phyloP scores from a whole-genome alignment of 2,329 filamentous ascomycete species.

The Bisporella sp. region DNA sequence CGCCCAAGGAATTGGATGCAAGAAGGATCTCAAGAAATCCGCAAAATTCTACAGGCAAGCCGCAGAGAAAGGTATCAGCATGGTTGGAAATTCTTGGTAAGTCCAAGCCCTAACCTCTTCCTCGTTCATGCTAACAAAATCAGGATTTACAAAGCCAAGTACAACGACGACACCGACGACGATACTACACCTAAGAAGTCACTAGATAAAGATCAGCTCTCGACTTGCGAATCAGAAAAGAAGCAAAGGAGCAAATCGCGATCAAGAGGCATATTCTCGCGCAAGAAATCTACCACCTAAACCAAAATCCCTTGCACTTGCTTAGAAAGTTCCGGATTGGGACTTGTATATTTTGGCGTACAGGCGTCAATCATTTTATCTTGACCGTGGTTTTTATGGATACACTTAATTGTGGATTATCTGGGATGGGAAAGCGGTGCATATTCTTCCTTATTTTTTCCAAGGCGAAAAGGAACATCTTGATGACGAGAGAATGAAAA shows the following conservation, averaged over 20 bases:
- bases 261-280: not conserved
- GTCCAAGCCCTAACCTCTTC: constrained; percentile 25
- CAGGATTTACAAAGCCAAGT: constrained; percentile 97
- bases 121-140: not conserved
- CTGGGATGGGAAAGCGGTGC: too few species aligned
- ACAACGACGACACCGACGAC: constrained; percentile 30
- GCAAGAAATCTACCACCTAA: not conserved
- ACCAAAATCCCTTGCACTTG: not conserved
- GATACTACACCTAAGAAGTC: not conserved
- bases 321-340: too few species aligned
- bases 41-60: constrained; percentile 86
- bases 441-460: too few species aligned
- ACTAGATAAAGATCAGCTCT: not conserved
- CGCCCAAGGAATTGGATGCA: constrained; percentile 84
- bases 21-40: constrained; percentile 93
- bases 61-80: constrained; percentile 88
- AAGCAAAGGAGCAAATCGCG: not conserved
- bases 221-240: not conserved
- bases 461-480: too few species aligned
- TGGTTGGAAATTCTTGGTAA: constrained; percentile 97
- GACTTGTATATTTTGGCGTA: too few species aligned
- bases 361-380: too few species aligned
- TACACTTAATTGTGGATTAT: too few species aligned
- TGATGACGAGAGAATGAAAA: too few species aligned
- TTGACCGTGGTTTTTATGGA: too few species aligned